Percentiles rank a stretch among this genome's conserved stretches.
Evolutionary conservation across 305 asterid genomes (phyloP).

Genomic region (Coffea humblotiana): DNA sequence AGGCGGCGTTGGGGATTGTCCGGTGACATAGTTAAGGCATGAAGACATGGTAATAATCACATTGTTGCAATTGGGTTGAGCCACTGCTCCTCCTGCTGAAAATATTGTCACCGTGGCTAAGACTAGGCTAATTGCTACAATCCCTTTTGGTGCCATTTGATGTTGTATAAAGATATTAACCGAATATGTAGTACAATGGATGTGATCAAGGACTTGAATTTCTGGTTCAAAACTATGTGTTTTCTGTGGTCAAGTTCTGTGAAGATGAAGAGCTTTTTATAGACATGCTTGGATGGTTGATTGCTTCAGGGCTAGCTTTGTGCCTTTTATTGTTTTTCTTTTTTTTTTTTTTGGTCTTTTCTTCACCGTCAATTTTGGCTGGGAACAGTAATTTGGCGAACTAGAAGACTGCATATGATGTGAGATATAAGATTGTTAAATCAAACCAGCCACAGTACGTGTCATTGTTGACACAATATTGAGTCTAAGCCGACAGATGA

Average conservation of each 20-base stretch:
- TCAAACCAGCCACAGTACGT: not conserved
- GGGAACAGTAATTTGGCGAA: not conserved
- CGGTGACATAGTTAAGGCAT: slow-evolving; percentile 53
- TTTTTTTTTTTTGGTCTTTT: not conserved
- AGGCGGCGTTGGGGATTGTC: slow-evolving; percentile 42
- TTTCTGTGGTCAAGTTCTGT: slow-evolving; percentile 4
- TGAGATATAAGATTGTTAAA: not conserved
- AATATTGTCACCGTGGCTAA: slow-evolving; percentile 15
- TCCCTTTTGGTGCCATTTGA: slow-evolving; percentile 43
- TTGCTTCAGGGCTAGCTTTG: too few species aligned
- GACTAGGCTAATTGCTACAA: slow-evolving; percentile 6
- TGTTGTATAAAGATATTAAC: not conserved
- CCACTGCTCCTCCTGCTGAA: slow-evolving; percentile 21
- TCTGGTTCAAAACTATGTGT: not conserved
- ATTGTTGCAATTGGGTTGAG: slow-evolving; percentile 46
- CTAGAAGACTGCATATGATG: not conserved
- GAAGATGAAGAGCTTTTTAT: not conserved
- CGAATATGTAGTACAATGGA: not conserved
- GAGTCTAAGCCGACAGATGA: too few species aligned
- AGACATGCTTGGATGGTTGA: not conserved
- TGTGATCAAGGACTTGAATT: not conserved
- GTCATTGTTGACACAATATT: not conserved
- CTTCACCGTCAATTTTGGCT: not conserved
- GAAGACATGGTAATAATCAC: slow-evolving; percentile 51
- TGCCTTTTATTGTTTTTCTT: too few species aligned